phyloP scores from a whole-genome alignment of 2,329 filamentous ascomycete genomes.

The Sporothrix inflata region DNA sequence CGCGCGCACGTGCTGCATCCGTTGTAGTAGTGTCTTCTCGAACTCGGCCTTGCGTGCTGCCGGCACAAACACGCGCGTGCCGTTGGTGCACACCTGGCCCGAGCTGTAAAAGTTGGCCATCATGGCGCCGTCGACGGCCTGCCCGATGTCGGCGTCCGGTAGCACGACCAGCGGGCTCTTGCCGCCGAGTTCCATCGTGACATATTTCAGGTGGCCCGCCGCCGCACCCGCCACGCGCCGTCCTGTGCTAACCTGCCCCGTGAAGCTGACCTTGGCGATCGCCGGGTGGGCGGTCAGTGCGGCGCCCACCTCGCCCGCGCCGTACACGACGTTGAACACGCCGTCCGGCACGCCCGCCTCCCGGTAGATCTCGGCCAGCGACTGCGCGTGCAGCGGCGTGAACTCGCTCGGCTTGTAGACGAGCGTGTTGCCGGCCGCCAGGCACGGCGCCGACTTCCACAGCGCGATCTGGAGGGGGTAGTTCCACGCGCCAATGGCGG shows the following conservation, averaged over 20 bases:
- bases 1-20: slow-evolving; percentile 70
- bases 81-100: slow-evolving; percentile 91
- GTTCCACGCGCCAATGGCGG: slow-evolving; percentile 48
- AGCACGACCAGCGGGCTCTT: slow-evolving; percentile 71
- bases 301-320: slow-evolving; percentile 42
- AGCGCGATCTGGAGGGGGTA: slow-evolving; percentile 44
- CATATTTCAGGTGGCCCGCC: slow-evolving; percentile 65
- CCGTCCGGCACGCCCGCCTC: slow-evolving; percentile 51
- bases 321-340: slow-evolving; percentile 49
- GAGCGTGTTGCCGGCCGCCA: slow-evolving; percentile 50
- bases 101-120: slow-evolving; percentile 93
- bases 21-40: slow-evolving; percentile 58
- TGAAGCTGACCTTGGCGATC: slow-evolving; percentile 71
- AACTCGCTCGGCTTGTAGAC: slow-evolving; percentile 52
- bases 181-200: slow-evolving; percentile 72
- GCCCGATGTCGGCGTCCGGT: slow-evolving; percentile 75
- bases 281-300: slow-evolving; percentile 33
- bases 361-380: slow-evolving; percentile 44
- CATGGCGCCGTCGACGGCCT: slow-evolving; percentile 87
- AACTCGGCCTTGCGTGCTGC: slow-evolving; percentile 59
- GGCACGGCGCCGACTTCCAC: slow-evolving; percentile 48
- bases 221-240: slow-evolving; percentile 65
- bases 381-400: slow-evolving; percentile 45
- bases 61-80: slow-evolving; percentile 84
- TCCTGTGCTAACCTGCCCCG: slow-evolving; percentile 69